Base-by-base conservation (phyloP, 2,329 filamentous ascomycete species). In the Aspergillus alliaceus region DNA sequence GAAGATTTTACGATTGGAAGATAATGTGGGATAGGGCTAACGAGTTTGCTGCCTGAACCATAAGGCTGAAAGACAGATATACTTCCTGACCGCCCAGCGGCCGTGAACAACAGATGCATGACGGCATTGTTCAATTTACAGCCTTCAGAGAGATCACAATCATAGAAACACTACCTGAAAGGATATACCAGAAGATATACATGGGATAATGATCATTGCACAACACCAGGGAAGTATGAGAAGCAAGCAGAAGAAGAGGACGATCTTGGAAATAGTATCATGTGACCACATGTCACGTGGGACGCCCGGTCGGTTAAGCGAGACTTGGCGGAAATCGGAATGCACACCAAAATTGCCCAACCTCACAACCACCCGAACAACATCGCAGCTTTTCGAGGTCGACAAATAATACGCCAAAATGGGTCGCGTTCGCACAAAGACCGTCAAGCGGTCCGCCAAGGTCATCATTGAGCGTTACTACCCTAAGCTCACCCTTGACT, bases 391-490 rank as follows among this genome's bases (percentile, higher is more conserved):
- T 42, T 31, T 48, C 44, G 44, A 48, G 44, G 44, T 48, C 44
- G 44, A 48, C 44, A 48, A 72, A 66, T 64, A 27, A 70, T 72
- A 69, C 74, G 75, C 73, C 75, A 79, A 76, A 68, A 79, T 79
- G 77, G 77, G 77, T 78, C 77, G 77, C 73, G 77, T 79, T 70
- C 73, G 77, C 63, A 79, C 77, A 62, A 79, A 79, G 84, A 89
- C 86, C 71, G 87, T 90, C 75, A 90, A 90, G 84, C 88, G 88
- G 81, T 89, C 87, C 86, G 93, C 95, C 84, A 99, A 99, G 90
- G 92, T 97, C 87, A 93, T 98, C 85, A 98, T 99, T 83, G 93
- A 97, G 90, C 87, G 90, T 70, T 96, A 95, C 86, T 96, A 96
- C 84, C 95, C 95, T 78, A 92, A 91, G 83, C 86, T 99, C 80